Base-by-base conservation (phyloP, 2,329 filamentous ascomycete species). In the Orbilia brochopaga region DNA sequence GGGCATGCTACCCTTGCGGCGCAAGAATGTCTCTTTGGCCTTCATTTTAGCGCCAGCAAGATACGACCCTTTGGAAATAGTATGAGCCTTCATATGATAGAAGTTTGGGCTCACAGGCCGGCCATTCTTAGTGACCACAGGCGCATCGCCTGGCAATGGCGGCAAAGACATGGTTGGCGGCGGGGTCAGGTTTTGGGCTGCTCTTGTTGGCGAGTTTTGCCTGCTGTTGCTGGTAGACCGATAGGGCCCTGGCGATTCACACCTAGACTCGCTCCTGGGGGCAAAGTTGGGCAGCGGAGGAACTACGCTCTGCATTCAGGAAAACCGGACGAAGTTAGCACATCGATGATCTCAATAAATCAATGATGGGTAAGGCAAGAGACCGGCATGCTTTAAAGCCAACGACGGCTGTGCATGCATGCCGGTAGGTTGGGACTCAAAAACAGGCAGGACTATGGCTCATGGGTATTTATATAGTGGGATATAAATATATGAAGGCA, bases 1-100 rank as follows among this genome's bases (percentile, higher is more conserved):
- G 8, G 86, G 84, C 13, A 87, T 84, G 78, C 85, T 88, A 75
- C 85, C 81, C 77, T 89, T 89, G 74, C 86, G 83, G 75, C 87
- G 83, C 50, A 56, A 69, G 44, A 75, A 76, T 58, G 76, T 75
- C 23, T 75, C 75, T 54, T 75, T 77, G 30, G 76, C 76, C 65
- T 74, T 58, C 75, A 70, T 58, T 70, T 74, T 74, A 64, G 74
- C 66, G 32, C 66, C 66, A n/a, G 66, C 53, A 1, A 70, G 51
- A 37, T 70, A 70, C 7, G 66, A 70, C 3, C 57, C 66, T 51
- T 70, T 70, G 21, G 54, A 37, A 23, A 70, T 64, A 8, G 66
- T 55, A 21, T 70, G 66, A 7, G 59, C 48, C 59, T 70, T 70
- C 46, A 60, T 55, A 54, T 32, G 27, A 32, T 48, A 23, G 11